These are phyloP conservation scores for Tolypocladium guangdongense DNA, from an alignment of 2,329 filamentous ascomycete genomes.

Conservation along the genomic window DNA sequence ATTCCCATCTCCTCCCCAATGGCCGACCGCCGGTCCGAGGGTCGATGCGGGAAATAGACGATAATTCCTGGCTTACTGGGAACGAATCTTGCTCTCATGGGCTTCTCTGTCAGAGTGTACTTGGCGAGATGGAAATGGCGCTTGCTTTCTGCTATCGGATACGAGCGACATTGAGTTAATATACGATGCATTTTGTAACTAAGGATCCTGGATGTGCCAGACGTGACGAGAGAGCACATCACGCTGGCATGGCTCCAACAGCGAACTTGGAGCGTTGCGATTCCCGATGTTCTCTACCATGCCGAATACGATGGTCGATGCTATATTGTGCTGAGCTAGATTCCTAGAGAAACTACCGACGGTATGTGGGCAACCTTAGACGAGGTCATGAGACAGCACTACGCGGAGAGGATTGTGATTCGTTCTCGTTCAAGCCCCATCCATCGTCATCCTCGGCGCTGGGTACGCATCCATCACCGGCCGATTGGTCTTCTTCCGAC, in stretches of 20 bases:
- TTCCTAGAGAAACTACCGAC: constrained; percentile 14
- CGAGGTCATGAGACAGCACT: neutral
- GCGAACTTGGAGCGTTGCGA: constrained; percentile 5
- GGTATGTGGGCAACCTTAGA: neutral
- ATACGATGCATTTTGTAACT: constrained; percentile 9
- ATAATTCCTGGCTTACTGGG: constrained; percentile 3
- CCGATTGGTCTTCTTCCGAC: too few species aligned
- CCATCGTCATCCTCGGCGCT: too few species aligned
- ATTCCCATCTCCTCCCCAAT: too few species aligned
- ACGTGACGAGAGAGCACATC: neutral
- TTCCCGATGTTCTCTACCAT: constrained; percentile 9
- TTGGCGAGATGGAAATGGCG: constrained; percentile 2
- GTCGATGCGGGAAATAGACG: constrained; percentile 5
- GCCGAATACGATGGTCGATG: constrained; percentile 10
- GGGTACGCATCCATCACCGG: too few species aligned
- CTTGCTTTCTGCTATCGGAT: neutral
- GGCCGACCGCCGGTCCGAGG: neutral
- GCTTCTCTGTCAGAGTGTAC: too few species aligned
- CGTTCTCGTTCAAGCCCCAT: too few species aligned
- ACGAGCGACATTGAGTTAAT: constrained; percentile 1
- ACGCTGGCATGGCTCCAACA: neutral
- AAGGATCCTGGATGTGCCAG: neutral
- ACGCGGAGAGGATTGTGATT: neutral
- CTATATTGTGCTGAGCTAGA: constrained; percentile 13
- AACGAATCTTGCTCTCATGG: constrained; percentile 3